Percentiles rank a stretch among this genome's conserved stretches.
Evolutionary conservation across 495 filamentous ascomycete species (phyloP).

Genomic region (Daldinia caldariorum): DNA sequence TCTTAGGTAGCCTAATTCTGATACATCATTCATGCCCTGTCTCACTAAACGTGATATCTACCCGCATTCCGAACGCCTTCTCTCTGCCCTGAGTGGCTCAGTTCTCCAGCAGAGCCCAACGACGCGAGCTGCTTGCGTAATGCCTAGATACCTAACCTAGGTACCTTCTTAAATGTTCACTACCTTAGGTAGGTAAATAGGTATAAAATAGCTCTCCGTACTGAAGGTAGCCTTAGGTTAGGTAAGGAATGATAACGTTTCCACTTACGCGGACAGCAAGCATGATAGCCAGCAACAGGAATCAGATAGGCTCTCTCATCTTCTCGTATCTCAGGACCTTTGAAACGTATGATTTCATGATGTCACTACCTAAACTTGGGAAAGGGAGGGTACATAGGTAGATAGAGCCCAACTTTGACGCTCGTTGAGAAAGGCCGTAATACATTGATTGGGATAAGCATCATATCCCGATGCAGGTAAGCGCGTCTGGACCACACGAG

Average conservation of each 20-base stretch:
- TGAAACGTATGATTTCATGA: background rate
- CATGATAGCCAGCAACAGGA: background rate
- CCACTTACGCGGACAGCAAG: background rate
- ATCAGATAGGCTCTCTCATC: background rate
- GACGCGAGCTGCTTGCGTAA: background rate
- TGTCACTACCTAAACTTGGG: background rate
- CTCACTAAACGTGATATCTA: background rate
- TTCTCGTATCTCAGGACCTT: background rate
- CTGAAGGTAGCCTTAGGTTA: too few relatives aligned
- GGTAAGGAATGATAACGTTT: too few relatives aligned
- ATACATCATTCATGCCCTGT: slow-evolving; percentile 4
- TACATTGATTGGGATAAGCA: background rate
- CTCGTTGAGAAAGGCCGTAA: background rate
- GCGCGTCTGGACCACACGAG: background rate
- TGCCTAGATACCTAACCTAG: background rate
- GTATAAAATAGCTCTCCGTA: too few relatives aligned
- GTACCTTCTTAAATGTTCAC: too few relatives aligned
- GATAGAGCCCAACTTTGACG: background rate
- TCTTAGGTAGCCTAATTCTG: background rate
- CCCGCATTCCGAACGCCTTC: background rate
- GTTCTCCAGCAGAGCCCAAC: background rate
- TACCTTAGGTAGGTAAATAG: too few relatives aligned
- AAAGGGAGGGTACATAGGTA: background rate
- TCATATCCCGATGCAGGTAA: slow-evolving; percentile 5
- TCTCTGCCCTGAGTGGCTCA: background rate